Percentiles rank a stretch among this genome's conserved stretches.
These are phyloP conservation scores for Eutrema heterophyllum DNA, from an alignment of 345 rosid genomes.

Conservation along the genomic window DNA sequence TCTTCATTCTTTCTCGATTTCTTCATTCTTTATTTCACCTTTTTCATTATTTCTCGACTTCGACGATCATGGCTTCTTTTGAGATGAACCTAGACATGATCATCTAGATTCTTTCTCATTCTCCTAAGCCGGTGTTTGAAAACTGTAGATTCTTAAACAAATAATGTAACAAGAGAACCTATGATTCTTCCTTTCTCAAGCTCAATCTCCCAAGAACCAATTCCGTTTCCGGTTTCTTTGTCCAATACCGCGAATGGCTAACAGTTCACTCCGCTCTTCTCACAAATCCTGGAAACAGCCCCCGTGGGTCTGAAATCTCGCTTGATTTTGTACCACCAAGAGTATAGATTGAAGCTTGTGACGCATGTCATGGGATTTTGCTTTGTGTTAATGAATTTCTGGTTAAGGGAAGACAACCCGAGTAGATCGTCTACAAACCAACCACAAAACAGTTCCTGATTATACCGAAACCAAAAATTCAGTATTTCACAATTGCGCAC, in stretches of 20 bases:
- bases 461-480: constrained; percentile 14
- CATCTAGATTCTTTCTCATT: constrained; percentile 7
- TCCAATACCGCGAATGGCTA: background rate
- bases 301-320: background rate
- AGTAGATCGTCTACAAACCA: constrained; percentile 7
- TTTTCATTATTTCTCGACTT: too few species aligned
- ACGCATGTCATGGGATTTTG: constrained; percentile 15
- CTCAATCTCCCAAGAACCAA: background rate
- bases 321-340: constrained; percentile 2
- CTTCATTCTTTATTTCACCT: too few species aligned
- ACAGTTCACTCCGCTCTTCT: background rate
- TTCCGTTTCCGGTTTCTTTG: constrained; percentile 7
- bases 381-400: constrained; percentile 1
- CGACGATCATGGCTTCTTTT: background rate
- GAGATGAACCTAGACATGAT: background rate
- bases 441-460: constrained; percentile 1
- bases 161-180: constrained; percentile 13
- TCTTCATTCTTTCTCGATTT: too few species aligned
- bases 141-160: background rate
- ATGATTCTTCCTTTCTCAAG: background rate
- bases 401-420: background rate
- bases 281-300: background rate
- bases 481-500: background rate
- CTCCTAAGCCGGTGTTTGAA: background rate
- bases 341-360: constrained; percentile 5